phyloP scores from a whole-genome alignment of 225 moss, liverwort and hornwort species.

The Anthoceros angustus region DNA sequence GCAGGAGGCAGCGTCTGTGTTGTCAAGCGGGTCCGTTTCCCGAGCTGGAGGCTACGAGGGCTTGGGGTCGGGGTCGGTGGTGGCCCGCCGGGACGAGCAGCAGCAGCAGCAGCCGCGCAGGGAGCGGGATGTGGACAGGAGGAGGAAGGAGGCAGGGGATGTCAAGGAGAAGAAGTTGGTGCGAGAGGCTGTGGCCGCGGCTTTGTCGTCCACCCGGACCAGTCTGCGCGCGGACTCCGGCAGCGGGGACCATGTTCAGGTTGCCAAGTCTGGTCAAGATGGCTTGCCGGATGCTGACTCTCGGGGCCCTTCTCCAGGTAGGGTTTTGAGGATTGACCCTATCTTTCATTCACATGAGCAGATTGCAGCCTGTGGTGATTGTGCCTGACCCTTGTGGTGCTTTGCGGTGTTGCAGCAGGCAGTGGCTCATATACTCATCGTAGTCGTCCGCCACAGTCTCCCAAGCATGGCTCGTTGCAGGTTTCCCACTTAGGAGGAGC shows the following conservation, averaged over 20 bases:
- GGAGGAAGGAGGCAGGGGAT: slow-evolving; percentile 48
- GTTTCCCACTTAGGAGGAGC: slow-evolving; percentile 31
- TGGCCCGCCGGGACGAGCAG: slow-evolving; percentile 2
- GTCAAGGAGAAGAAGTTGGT: slow-evolving; percentile 56
- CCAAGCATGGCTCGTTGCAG: slow-evolving; percentile 25
- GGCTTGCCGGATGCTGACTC: slow-evolving; percentile 4
- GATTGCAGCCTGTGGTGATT: not conserved
- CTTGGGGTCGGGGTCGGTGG: too few species aligned
- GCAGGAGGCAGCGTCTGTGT: not conserved
- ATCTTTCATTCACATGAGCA: not conserved
- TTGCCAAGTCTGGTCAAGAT: slow-evolving; percentile 27
- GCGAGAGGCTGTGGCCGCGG: slow-evolving; percentile 28
- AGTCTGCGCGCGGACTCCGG: slow-evolving; percentile 28
- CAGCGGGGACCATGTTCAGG: slow-evolving; percentile 31
- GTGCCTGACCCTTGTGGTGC: too few species aligned
- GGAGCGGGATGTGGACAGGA: slow-evolving; percentile 61
- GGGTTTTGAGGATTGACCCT: not conserved
- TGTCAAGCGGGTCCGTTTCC: too few species aligned
- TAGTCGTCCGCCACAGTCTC: slow-evolving; percentile 41
- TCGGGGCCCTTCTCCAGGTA: slow-evolving; percentile 2
- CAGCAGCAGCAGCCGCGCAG: slow-evolving; percentile 62
- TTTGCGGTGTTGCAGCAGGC: not conserved
- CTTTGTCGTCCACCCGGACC: slow-evolving; percentile 21
- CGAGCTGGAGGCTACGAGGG: not conserved
- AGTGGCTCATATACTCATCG: slow-evolving; percentile 18